These are phyloP conservation scores for Eruca vesicaria DNA, from an alignment of 441 rosid species.

Conservation along the genomic window DNA sequence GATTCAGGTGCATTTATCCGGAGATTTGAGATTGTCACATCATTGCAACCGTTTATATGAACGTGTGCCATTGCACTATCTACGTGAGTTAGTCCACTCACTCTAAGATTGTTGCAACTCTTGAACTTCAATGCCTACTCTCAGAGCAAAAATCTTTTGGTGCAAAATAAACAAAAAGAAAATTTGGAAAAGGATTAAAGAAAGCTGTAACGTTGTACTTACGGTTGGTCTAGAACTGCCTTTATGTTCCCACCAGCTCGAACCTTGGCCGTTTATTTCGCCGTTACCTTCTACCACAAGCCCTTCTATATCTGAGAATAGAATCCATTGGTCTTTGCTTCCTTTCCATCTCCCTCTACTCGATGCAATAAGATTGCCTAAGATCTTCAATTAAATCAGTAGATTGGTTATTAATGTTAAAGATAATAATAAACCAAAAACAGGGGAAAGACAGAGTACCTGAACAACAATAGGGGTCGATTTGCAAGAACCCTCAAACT, in stretches of 20 bases:
- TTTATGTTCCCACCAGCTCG: constrained; percentile 45
- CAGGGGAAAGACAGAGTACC: constrained; percentile 35
- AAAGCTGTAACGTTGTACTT: constrained; percentile 5
- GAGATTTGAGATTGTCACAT: constrained; percentile 37
- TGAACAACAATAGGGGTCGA: constrained; percentile 30
- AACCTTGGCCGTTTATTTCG: constrained; percentile 48
- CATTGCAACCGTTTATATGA: constrained; percentile 31
- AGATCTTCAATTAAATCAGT: constrained; percentile 24
- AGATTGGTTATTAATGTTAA: not conserved
- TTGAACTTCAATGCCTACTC: constrained; percentile 43
- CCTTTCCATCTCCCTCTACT: constrained; percentile 31
- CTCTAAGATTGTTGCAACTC: constrained; percentile 34
- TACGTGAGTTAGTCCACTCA: constrained; percentile 35
- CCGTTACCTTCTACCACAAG: constrained; percentile 42
- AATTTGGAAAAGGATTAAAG: not conserved
- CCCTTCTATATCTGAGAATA: constrained; percentile 36
- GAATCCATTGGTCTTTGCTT: constrained; percentile 37
- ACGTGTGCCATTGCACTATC: constrained; percentile 47
- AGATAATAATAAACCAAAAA: not conserved
- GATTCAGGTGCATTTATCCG: constrained; percentile 41
- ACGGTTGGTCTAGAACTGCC: constrained; percentile 32
- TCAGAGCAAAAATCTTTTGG: not conserved
- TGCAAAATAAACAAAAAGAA: not conserved
- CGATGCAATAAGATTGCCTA: constrained; percentile 45
- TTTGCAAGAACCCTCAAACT: constrained; percentile 45